Evolutionary conservation across 495 filamentous ascomycete species (phyloP), one percentile per base, ranked within the genome.

Genomic region (Hyaloscypha bicolor): DNA sequence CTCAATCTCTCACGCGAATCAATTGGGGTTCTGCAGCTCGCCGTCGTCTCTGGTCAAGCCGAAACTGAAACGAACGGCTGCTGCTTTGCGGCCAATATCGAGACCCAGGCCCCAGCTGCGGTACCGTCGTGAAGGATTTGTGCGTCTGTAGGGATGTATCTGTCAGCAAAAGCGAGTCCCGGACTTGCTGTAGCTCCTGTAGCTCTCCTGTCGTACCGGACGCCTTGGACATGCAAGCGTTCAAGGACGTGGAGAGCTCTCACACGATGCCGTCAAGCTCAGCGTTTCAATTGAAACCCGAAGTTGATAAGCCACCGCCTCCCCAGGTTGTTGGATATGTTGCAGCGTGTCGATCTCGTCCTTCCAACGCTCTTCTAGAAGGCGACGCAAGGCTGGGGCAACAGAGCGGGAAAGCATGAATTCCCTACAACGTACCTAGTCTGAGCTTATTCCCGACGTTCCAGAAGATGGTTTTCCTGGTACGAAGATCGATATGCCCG

Each of bases 281-380:
- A 11, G 53, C 5, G 16, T 37, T 59, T 4, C 3, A n/a, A 37
- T 52, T 35, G 45, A 29, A 61, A 25, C 59, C 59, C 59, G 25
- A 42, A 35, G 5, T 42, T 63, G 37, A 3, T 22, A 29, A 19
- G 61, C 19, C 25, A 63, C 42, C 42, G 16, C 42, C 16, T 48
- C 42, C 42, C 42, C 42, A 19, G 42, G 42, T 48, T 48, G 11
- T 48, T 14, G 42, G 16, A 19, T 2, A 16, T 48, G 42, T 48
- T 48, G 42, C 42, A 48, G 57, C 4, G 4, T 29, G 58, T 62
- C 48, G 58, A 63, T 57, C 39, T 51, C 45, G 9, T 25, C 52
- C 62, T 69, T 65, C 67, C 55, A 69, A 31, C 51, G 30, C 33
- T 48, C 32, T 69, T 69, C 67, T 69, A 62, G 67, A 69, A 69